phyloP scores from a whole-genome alignment of 2,329 filamentous ascomycete species.

The Fusarium ambrosium region DNA sequence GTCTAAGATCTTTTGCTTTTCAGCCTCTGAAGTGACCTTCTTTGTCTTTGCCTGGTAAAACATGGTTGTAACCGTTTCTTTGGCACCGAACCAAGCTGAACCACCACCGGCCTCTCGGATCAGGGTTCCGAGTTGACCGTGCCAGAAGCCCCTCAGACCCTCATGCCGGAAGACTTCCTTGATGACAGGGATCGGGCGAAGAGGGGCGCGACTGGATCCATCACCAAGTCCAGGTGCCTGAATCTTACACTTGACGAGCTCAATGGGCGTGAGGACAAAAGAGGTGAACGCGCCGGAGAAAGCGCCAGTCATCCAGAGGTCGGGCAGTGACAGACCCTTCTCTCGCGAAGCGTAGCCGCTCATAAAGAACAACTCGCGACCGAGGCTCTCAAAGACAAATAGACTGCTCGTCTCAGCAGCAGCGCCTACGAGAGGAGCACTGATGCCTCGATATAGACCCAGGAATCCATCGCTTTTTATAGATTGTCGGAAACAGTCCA shows the following conservation, averaged over 20 bases:
- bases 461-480: slow-evolving; percentile 82
- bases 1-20: slow-evolving; percentile 58
- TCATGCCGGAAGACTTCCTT: slow-evolving; percentile 84
- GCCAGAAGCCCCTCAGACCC: slow-evolving; percentile 91
- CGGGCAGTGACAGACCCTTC: slow-evolving; percentile 77
- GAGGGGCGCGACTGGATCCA: slow-evolving; percentile 59
- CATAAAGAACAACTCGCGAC: slow-evolving; percentile 75
- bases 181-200: slow-evolving; percentile 79
- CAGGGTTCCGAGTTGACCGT: slow-evolving; percentile 91
- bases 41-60: slow-evolving; percentile 73
- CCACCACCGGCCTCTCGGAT: slow-evolving; percentile 94
- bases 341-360: slow-evolving; percentile 63
- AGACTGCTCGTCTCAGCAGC: slow-evolving; percentile 92
- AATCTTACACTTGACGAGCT: slow-evolving; percentile 98
- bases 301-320: slow-evolving; percentile 84
- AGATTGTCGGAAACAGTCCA: slow-evolving; percentile 95
- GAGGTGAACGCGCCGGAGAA: slow-evolving; percentile 91
- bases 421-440: slow-evolving; percentile 89
- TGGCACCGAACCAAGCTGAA: slow-evolving; percentile 94
- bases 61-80: slow-evolving; percentile 81
- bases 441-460: slow-evolving; percentile 92
- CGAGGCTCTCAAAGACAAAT: slow-evolving; percentile 89
- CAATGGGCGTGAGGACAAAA: slow-evolving; percentile 91
- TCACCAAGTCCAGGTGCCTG: slow-evolving; percentile 75
- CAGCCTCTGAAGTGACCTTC: slow-evolving; percentile 54